These are phyloP conservation scores for Fusarium papillatum DNA, from an alignment of 2,329 filamentous ascomycete species.

Conservation along the genomic window DNA sequence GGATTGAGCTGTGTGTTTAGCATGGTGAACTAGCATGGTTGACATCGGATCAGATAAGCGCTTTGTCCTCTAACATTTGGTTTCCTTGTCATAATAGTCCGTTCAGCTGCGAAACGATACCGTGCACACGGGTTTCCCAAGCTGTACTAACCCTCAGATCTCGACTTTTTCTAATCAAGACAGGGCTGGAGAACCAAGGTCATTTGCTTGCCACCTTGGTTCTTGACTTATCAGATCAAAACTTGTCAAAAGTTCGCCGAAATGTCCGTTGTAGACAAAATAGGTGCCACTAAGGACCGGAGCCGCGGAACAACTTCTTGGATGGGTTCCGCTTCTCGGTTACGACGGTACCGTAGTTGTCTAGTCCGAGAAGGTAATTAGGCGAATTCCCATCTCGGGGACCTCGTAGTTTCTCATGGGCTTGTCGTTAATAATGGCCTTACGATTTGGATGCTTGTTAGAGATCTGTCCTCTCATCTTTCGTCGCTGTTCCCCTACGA, in stretches of 20 bases:
- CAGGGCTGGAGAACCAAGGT: neutral
- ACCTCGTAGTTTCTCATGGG: neutral
- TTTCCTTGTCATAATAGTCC: neutral
- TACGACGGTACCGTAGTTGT: neutral
- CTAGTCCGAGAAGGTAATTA: neutral
- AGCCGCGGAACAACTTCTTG: neutral
- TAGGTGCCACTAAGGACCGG: neutral
- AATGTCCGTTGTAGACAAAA: neutral
- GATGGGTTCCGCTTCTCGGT: neutral
- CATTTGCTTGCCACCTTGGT: neutral
- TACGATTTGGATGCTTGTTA: neutral
- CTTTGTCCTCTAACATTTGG: neutral
- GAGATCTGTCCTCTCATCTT: neutral
- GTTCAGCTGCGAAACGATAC: neutral
- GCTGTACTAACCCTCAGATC: neutral
- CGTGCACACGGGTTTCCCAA: neutral
- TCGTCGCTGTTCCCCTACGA: neutral
- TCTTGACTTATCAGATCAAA: conserved; percentile 1
- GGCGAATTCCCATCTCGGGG: neutral
- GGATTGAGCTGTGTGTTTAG: neutral
- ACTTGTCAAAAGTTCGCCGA: neutral
- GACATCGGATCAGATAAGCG: conserved; percentile 1
- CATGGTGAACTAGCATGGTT: neutral
- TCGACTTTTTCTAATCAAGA: neutral
- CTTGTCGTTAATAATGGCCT: neutral